These are phyloP conservation scores for Suillus weaverae DNA, from an alignment of 768 basidiomycete genomes.

Conservation along the genomic window DNA sequence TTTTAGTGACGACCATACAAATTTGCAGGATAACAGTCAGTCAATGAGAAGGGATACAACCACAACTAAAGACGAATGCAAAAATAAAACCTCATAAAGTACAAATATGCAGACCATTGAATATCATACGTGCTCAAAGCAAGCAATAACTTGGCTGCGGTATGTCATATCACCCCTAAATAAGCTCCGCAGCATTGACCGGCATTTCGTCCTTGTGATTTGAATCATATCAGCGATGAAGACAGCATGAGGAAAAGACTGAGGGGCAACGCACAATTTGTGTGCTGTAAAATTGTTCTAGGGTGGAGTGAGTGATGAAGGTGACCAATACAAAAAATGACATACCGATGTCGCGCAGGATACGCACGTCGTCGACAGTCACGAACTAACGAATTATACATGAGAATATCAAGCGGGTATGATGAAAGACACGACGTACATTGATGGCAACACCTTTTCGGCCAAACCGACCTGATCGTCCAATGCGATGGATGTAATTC, in stretches of 20 bases:
- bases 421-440: conserved; percentile 46
- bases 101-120: conserved; percentile 17
- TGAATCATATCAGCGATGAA: conserved; percentile 20
- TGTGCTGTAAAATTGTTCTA: conserved; percentile 96
- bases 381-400: conserved; percentile 60
- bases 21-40: background rate
- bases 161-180: conserved; percentile 44
- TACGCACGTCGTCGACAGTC: conserved; percentile 93
- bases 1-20: conserved; percentile 1
- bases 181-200: conserved; percentile 95
- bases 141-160: background rate
- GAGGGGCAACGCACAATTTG: conserved; percentile 65
- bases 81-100: conserved; percentile 17
- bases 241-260: background rate
- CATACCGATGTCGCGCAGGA: conserved; percentile 94
- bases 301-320: conserved; percentile 14
- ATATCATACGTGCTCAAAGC: conserved; percentile 7
- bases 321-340: conserved; percentile 12
- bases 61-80: background rate
- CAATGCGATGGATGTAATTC: conserved; percentile 99
- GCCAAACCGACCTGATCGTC: conserved; percentile 98
- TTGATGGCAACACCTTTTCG: conserved; percentile 99
- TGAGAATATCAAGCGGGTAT: conserved; percentile 17
- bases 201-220: conserved; percentile 91
- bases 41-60: conserved; percentile 2